Evolutionary conservation across 805 yeast genomes (phyloP).

Genomic region (Cyberlindnera sargentensis): DNA sequence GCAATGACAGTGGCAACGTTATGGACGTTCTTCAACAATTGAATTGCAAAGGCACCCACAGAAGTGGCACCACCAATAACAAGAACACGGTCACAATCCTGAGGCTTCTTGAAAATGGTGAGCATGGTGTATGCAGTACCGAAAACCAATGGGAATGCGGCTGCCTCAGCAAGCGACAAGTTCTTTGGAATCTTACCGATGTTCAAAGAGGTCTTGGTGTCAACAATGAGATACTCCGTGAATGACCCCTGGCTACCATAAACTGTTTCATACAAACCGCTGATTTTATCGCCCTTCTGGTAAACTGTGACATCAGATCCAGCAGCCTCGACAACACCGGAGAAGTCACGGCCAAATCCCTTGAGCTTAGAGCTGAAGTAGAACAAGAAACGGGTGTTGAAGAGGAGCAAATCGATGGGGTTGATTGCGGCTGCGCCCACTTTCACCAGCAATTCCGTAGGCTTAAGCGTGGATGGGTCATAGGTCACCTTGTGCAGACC

Average conservation of each 20-base stretch:
- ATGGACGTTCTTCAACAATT: slow-evolving; percentile 44
- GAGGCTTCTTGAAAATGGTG: slow-evolving; percentile 28
- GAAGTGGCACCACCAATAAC: slow-evolving; percentile 71
- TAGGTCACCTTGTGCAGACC: slow-evolving; percentile 1
- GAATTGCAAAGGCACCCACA: slow-evolving; percentile 53
- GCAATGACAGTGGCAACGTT: slow-evolving; percentile 47
- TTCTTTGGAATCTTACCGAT: slow-evolving; percentile 35
- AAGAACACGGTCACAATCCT: slow-evolving; percentile 41
- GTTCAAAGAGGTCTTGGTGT: slow-evolving; percentile 27
- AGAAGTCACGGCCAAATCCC: slow-evolving; percentile 44
- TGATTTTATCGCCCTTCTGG: slow-evolving; percentile 49
- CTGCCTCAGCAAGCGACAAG: slow-evolving; percentile 42
- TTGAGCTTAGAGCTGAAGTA: slow-evolving; percentile 18
- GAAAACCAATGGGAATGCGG: slow-evolving; percentile 56
- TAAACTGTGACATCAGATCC: slow-evolving; percentile 34
- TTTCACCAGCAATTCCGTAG: slow-evolving; percentile 38
- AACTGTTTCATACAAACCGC: slow-evolving; percentile 29
- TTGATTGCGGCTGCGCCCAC: slow-evolving; percentile 45
- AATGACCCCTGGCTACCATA: slow-evolving; percentile 33
- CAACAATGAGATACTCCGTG: slow-evolving; percentile 39
- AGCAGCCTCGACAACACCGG: slow-evolving; percentile 47
- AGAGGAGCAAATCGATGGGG: slow-evolving; percentile 51
- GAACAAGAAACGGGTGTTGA: slow-evolving; percentile 23
- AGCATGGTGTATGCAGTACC: slow-evolving; percentile 51
- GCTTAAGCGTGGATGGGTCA: slow-evolving; percentile 19